phyloP scores from a whole-genome alignment of 305 asterid species.

The Nicotiana rustica region DNA sequence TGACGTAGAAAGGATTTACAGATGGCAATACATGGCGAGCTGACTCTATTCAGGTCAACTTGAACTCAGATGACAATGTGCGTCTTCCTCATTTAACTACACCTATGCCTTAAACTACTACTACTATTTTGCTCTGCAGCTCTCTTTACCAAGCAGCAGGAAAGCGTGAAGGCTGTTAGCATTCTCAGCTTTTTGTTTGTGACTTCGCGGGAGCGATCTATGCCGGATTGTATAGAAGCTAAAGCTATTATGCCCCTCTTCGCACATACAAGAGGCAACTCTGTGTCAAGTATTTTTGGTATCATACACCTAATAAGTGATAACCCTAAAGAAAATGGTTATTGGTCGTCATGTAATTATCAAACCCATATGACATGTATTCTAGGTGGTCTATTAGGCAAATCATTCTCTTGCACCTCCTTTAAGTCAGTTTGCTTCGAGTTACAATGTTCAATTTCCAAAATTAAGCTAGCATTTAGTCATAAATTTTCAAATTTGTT shows the following conservation, averaged over 20 bases:
- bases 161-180: background rate
- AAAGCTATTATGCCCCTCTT: too few relatives aligned
- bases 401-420: too few relatives aligned
- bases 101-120: background rate
- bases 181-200: background rate
- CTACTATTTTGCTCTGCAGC: background rate
- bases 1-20: background rate
- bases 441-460: too few relatives aligned
- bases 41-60: too few relatives aligned
- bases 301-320: background rate
- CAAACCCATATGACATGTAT: background rate
- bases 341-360: background rate
- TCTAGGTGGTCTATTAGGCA: background rate
- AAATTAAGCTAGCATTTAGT: too few relatives aligned
- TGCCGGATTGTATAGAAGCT: too few relatives aligned
- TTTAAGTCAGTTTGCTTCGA: too few relatives aligned
- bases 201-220: too few relatives aligned
- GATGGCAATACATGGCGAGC: too few relatives aligned
- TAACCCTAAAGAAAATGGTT: background rate
- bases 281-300: background rate
- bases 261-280: background rate
- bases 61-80: background rate
- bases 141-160: background rate
- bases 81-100: background rate
- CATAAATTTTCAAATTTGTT: too few relatives aligned